These are phyloP conservation scores for Polyporus tsugae DNA, from an alignment of 1,284 basidiomycete species.

Conservation along the genomic window DNA sequence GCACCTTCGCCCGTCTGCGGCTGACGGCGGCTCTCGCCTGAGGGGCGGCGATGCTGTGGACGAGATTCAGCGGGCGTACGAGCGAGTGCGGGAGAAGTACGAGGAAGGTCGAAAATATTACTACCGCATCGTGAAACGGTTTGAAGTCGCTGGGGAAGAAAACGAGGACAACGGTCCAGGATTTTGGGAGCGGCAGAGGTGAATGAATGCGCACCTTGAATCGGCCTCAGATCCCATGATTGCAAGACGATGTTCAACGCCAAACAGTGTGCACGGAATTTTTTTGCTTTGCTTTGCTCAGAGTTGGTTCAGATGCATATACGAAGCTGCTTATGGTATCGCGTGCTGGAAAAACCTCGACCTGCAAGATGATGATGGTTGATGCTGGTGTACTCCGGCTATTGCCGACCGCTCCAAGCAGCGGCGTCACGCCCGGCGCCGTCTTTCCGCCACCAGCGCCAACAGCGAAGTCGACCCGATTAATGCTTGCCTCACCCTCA, in stretches of 20 bases:
- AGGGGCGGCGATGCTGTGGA: not conserved
- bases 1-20: not conserved
- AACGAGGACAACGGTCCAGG: not conserved
- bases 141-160: constrained; percentile 12
- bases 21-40: not conserved
- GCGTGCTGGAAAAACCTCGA: too few species aligned
- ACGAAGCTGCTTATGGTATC: too few species aligned
- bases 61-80: constrained; percentile 17
- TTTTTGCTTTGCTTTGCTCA: too few species aligned
- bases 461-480: not conserved
- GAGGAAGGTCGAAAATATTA: constrained; percentile 25
- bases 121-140: constrained; percentile 26
- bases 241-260: too few species aligned
- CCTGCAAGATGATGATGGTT: too few species aligned
- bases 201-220: not conserved
- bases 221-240: not conserved
- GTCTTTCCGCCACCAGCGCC: constrained; percentile 1
- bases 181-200: not conserved
- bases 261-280: too few species aligned
- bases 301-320: too few species aligned
- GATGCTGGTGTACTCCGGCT: too few species aligned
- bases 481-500: not conserved
- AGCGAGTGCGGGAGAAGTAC: constrained; percentile 23
- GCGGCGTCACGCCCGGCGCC: too few species aligned
- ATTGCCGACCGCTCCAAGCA: too few species aligned